phyloP scores from a whole-genome alignment of 352 stramenopile species.

The Phytophthora pini region DNA sequence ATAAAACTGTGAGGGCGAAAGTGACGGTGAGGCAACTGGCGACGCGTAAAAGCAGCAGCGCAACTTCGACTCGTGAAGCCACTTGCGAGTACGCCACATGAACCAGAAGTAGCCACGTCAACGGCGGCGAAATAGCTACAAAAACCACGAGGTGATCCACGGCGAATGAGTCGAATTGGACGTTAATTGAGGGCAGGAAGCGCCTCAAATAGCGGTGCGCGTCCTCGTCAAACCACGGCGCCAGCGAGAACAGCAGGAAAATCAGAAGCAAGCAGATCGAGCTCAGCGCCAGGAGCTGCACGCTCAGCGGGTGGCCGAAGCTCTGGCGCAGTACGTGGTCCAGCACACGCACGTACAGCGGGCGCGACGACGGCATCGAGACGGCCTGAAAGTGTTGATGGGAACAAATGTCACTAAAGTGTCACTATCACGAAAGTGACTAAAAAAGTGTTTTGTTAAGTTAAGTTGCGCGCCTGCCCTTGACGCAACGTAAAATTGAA shows the following conservation, averaged over 20 bases:
- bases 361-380: constrained; percentile 19
- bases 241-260: constrained; percentile 58
- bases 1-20: constrained; percentile 73
- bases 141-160: constrained; percentile 78
- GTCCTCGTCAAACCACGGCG: constrained; percentile 60
- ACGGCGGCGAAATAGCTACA: constrained; percentile 62
- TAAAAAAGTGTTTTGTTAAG: neutral
- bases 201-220: constrained; percentile 54
- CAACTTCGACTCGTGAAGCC: constrained; percentile 53
- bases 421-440: neutral
- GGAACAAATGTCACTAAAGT: constrained; percentile 6
- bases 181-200: constrained; percentile 56
- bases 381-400: constrained; percentile 7
- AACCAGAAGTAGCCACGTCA: constrained; percentile 70
- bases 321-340: constrained; percentile 55
- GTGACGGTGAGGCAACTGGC: constrained; percentile 71
- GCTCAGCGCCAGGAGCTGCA: constrained; percentile 57
- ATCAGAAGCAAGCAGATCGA: constrained; percentile 61
- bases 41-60: constrained; percentile 64
- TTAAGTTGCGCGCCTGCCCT: no score
- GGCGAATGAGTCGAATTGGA: constrained; percentile 64
- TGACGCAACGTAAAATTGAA: no score
- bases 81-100: constrained; percentile 70
- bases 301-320: constrained; percentile 61
- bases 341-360: constrained; percentile 42